A percentile compares a stretch with the other conserved stretches of the same genome.
Conservation (phyloP, 768 basidiomycete genomes). For the Asterophora parasitica region DNA sequence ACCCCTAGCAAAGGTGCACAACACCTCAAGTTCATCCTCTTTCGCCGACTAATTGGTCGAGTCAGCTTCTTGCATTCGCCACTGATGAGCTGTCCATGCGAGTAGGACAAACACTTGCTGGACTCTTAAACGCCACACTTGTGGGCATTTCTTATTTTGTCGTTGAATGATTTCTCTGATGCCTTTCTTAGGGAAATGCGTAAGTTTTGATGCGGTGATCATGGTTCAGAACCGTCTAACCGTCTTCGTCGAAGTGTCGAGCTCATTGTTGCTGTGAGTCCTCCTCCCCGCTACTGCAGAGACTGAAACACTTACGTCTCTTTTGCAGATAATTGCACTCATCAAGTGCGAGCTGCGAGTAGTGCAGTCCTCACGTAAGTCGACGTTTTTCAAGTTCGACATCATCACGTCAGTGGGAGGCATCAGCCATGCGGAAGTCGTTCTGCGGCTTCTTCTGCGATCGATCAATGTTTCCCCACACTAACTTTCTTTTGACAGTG, state of each 20-base stretch:
- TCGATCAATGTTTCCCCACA: conserved; percentile 1
- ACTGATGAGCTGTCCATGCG: conserved; percentile 82
- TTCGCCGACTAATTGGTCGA: neutral
- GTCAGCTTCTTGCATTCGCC: conserved; percentile 79
- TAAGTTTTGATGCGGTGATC: conserved; percentile 20
- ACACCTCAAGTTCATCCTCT: neutral
- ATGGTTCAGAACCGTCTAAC: neutral
- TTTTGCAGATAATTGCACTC: conserved; percentile 42
- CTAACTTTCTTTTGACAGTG: conserved; percentile 39
- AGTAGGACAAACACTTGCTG: conserved; percentile 79
- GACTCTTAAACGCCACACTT: conserved; percentile 80
- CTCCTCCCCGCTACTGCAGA: neutral
- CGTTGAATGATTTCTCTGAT: conserved; percentile 4
- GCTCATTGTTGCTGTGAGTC: conserved; percentile 72
- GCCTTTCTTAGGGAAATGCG: conserved; percentile 41
- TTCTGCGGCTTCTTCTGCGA: neutral
- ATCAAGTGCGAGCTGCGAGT: conserved; percentile 57
- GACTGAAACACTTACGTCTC: neutral
- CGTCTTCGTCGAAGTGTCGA: conserved; percentile 41
- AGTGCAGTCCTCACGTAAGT: conserved; percentile 78
- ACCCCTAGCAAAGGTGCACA: conserved; percentile 71
- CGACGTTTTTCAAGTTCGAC: too few species aligned
- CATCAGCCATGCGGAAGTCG: too few species aligned
- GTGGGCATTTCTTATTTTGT: conserved; percentile 32
- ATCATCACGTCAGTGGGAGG: too few species aligned